Conservation (phyloP, 1,284 basidiomycete genomes). For the Phylloporus gajari region DNA sequence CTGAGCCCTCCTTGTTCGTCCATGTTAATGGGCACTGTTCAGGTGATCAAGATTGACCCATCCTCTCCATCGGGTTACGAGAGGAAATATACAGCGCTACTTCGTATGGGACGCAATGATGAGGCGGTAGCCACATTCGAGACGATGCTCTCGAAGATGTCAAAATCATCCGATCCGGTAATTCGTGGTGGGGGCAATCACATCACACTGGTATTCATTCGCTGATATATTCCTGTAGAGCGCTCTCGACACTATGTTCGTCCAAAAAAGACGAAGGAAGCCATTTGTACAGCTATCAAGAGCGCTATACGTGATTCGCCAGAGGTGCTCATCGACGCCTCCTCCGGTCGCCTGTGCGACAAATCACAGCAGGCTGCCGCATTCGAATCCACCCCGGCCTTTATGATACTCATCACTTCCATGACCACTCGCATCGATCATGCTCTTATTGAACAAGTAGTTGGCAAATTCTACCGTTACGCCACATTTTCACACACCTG, state of each 20-base stretch:
- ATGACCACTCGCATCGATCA: background rate
- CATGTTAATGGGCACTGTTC: background rate
- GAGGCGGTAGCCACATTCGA: background rate
- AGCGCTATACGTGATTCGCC: slow-evolving; percentile 10
- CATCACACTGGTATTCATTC: background rate
- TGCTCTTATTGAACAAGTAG: background rate
- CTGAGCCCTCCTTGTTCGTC: background rate
- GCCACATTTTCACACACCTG: background rate
- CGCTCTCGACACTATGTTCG: background rate
- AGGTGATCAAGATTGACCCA: background rate
- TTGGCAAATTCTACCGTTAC: background rate
- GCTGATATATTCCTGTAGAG: background rate
- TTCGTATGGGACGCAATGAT: background rate
- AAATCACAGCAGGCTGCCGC: background rate
- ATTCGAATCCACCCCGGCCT: slow-evolving; percentile 4
- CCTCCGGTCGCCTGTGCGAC: slow-evolving; percentile 16
- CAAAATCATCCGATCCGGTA: background rate
- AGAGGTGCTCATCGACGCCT: slow-evolving; percentile 17
- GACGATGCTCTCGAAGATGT: background rate
- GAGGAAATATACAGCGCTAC: background rate
- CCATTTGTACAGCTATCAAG: background rate
- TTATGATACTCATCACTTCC: background rate
- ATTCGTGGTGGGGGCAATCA: background rate
- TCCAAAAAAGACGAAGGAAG: background rate
- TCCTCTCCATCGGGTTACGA: background rate